phyloP scores from a whole-genome alignment of 2,329 filamentous ascomycete species.

The Aspergillus novofumigatus region DNA sequence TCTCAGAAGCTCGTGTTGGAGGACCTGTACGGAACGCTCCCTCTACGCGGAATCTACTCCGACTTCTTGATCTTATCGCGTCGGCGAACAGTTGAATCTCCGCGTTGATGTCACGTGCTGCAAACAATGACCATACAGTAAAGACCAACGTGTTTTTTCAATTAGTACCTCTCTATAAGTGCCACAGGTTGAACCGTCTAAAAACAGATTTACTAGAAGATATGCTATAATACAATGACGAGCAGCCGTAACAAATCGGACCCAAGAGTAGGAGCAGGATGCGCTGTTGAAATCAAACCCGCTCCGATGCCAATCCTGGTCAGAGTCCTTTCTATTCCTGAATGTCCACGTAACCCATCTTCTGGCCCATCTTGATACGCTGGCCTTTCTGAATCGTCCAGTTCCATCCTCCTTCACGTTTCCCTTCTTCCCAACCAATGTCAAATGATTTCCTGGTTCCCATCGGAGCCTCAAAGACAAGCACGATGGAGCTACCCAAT shows the following conservation, averaged over 20 bases:
- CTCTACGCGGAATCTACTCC: neutral
- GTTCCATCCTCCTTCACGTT: conserved; percentile 66
- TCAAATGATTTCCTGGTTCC: conserved; percentile 55
- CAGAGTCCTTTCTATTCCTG: conserved; percentile 8
- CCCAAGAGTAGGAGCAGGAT: neutral
- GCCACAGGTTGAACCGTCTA: neutral
- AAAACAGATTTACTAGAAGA: conserved; percentile 2
- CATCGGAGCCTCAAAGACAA: conserved; percentile 92
- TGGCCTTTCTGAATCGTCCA: conserved; percentile 88
- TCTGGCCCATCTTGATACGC: conserved; percentile 83
- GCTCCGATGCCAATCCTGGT: neutral
- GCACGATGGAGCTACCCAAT: conserved; percentile 87
- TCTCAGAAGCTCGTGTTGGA: neutral
- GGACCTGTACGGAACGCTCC: neutral
- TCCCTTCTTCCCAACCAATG: conserved; percentile 55
- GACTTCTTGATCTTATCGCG: neutral
- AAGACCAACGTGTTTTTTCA: neutral
- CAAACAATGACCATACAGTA: neutral
- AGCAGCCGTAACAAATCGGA: neutral
- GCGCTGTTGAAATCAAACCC: neutral
- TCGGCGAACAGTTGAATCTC: neutral
- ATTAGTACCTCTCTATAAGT: neutral
- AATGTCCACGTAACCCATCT: conserved; percentile 65
- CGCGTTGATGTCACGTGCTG: neutral
- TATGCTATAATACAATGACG: conserved; percentile 8